phyloP scores from a whole-genome alignment of 2,329 filamentous ascomycete species.

The Coniella lustricola region DNA sequence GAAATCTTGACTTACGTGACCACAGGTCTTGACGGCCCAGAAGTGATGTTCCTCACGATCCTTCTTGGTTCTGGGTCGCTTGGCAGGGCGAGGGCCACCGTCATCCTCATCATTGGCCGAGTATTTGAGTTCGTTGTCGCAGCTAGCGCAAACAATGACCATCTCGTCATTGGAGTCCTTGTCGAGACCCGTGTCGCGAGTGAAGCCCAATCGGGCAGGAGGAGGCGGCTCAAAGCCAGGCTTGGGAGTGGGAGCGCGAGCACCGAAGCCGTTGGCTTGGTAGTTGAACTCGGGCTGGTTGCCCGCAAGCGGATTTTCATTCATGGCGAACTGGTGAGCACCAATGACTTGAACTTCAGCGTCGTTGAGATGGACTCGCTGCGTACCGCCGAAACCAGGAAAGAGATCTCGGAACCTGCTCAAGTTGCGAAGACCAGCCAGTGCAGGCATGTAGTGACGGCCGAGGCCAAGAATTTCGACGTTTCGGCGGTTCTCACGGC shows the following conservation, averaged over 20 bases:
- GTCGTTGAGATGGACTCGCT: conserved; percentile 17
- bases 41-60: conserved; percentile 70
- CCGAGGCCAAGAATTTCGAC: background rate
- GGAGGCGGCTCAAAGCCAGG: conserved; percentile 55
- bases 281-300: conserved; percentile 29
- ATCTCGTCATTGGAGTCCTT: conserved; percentile 60
- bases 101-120: conserved; percentile 45
- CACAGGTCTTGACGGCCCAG: conserved; percentile 85
- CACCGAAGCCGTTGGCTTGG: conserved; percentile 25
- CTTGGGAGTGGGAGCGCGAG: conserved; percentile 30
- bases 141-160: conserved; percentile 77
- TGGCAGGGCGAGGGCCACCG: conserved; percentile 23
- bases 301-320: conserved; percentile 23
- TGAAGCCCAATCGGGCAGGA: conserved; percentile 70
- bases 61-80: conserved; percentile 40
- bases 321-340: conserved; percentile 11
- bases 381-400: conserved; percentile 4
- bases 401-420: conserved; percentile 2
- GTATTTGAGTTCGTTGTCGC: conserved; percentile 73
- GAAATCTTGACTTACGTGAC: conserved; percentile 68
- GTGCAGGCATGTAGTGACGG: background rate
- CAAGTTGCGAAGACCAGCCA: background rate
- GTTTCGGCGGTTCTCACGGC: conserved; percentile 1
- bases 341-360: conserved; percentile 23
- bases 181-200: conserved; percentile 36